phyloP scores from a whole-genome alignment of 768 basidiomycete species.

The Serendipita sp. region DNA sequence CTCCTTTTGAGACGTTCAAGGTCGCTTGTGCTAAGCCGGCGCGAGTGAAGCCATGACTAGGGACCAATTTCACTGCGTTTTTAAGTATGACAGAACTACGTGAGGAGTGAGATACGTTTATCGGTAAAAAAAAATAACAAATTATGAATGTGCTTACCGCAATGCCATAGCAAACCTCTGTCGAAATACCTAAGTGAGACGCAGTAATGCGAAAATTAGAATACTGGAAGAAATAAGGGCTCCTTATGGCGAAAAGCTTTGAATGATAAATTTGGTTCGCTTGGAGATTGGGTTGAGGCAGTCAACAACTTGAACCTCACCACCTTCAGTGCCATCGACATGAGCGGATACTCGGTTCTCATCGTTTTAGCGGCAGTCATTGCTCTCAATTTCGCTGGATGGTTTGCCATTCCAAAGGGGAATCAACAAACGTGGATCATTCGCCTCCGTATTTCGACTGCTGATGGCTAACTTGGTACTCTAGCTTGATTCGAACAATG shows the following conservation, averaged over 20 bases:
- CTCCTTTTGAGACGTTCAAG: conserved; percentile 4
- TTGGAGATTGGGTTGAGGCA: not conserved
- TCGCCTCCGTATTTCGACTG: not conserved
- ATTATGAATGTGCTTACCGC: not conserved
- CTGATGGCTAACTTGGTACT: not conserved
- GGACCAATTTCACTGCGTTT: conserved; percentile 49
- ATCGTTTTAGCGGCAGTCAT: conserved; percentile 48
- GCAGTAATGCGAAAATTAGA: not conserved
- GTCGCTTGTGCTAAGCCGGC: conserved; percentile 23
- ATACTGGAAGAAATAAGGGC: not conserved
- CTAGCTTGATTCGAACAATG: conserved; percentile 68
- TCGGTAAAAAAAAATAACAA: not conserved
- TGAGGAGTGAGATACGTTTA: not conserved
- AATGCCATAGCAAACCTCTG: conserved; percentile 1
- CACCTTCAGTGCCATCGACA: not conserved
- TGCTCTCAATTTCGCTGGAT: conserved; percentile 47
- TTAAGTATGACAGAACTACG: conserved; percentile 10
- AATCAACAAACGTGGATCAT: conserved; percentile 70
- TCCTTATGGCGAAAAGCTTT: too few relatives aligned
- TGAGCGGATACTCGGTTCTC: conserved; percentile 42
- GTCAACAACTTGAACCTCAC: not conserved
- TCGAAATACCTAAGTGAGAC: not conserved
- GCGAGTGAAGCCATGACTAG: conserved; percentile 33
- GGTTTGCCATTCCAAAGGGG: conserved; percentile 68
- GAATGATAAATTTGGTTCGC: too few relatives aligned